Evolutionary conservation across 139 green algal species (phyloP).

Genomic region (Chlamydomonas sphaeroides): DNA sequence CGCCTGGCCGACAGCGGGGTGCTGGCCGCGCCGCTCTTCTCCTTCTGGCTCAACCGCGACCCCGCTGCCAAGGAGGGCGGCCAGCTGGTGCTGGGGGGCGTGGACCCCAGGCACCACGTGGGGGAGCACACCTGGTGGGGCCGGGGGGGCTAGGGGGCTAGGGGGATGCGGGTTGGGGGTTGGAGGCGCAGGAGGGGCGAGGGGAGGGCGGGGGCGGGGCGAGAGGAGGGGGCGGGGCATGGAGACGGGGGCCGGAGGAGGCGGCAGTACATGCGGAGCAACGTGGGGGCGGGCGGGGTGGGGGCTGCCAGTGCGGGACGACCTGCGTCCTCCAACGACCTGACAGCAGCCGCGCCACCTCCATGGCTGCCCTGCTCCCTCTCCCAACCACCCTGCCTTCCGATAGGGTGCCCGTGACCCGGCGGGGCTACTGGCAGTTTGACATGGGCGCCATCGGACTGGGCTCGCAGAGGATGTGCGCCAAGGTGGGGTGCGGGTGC

Average conservation of each 20-base stretch:
- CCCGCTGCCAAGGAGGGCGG: slow-evolving; percentile 78
- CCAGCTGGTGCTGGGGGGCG: slow-evolving; percentile 94
- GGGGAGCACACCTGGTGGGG: slow-evolving; percentile 90
- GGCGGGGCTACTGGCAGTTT: slow-evolving; percentile 97
- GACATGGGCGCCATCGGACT: slow-evolving; percentile 81
- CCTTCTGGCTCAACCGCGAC: slow-evolving; percentile 96
- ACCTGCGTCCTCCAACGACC: too few species aligned
- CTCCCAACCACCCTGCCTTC: neutral
- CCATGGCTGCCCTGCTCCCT: neutral
- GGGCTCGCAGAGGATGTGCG: neutral
- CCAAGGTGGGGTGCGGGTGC: neutral
- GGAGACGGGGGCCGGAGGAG: too few species aligned
- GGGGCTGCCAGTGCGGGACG: too few species aligned
- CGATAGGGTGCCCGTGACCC: slow-evolving; percentile 81
- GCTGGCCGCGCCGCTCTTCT: slow-evolving; percentile 91
- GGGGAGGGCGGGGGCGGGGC: too few species aligned
- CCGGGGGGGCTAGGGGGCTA: too few species aligned
- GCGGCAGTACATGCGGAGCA: too few species aligned
- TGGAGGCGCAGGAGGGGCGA: too few species aligned
- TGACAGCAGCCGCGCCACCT: too few species aligned
- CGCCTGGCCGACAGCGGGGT: slow-evolving; percentile 80
- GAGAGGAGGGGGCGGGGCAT: too few species aligned
- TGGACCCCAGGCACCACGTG: slow-evolving; percentile 87
- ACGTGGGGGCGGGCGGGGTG: too few species aligned
- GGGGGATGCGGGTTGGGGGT: too few species aligned